These are phyloP conservation scores for Fusarium keratoplasticum DNA, from an alignment of 2,329 filamentous ascomycete species.

Conservation along the genomic window DNA sequence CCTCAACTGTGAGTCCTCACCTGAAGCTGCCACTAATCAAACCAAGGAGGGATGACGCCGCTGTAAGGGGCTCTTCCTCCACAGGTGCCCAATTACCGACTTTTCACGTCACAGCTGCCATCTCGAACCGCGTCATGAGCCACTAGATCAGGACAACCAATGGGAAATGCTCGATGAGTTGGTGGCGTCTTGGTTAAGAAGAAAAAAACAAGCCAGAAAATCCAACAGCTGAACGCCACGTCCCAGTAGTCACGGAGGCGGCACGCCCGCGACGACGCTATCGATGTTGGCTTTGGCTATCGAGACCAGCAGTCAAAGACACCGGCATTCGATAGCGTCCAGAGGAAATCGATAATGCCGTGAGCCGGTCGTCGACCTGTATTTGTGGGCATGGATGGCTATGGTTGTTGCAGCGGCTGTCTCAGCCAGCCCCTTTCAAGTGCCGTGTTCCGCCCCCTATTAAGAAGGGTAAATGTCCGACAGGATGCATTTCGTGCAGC, in stretches of 20 bases:
- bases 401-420: not conserved
- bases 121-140: not conserved
- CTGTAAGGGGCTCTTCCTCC: not conserved
- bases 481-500: not conserved
- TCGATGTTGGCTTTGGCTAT: not conserved
- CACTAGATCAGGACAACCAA: not conserved
- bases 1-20: not conserved
- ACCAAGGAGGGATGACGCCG: not conserved
- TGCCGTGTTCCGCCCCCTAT: not conserved
- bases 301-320: not conserved
- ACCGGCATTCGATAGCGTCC: not conserved
- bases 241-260: not conserved
- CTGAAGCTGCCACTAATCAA: not conserved
- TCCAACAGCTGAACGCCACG: not conserved
- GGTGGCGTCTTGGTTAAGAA: not conserved
- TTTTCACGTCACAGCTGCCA: not conserved
- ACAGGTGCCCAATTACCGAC: not conserved
- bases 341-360: not conserved
- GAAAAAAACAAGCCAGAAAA: not conserved
- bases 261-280: not conserved
- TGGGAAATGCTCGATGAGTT: not conserved
- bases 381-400: not conserved
- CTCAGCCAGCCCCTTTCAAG: not conserved
- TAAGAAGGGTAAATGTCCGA: not conserved
- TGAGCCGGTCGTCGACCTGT: not conserved